phyloP scores from a whole-genome alignment of 78 protist species.

The Isochrysis galbana region DNA sequence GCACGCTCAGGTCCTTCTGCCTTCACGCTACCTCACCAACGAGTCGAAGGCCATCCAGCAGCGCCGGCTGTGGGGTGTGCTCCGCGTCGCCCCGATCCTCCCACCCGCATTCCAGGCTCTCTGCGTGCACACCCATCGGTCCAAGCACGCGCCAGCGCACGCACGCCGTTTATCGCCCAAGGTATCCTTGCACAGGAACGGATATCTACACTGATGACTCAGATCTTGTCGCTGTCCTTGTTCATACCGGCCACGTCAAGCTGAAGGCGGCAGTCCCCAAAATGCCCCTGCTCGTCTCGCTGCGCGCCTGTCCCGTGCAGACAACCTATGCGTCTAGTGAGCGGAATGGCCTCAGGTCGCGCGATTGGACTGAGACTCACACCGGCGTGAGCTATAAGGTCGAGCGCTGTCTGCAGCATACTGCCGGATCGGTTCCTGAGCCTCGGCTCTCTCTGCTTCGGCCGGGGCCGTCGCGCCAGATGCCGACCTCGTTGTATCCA shows the following conservation, averaged over 20 bases:
- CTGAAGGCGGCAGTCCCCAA: background rate
- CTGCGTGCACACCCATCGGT: background rate
- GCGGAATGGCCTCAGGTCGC: background rate
- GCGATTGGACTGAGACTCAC: background rate
- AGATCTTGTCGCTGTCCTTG: conserved; percentile 35
- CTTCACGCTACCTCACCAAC: background rate
- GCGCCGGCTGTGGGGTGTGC: conserved; percentile 30
- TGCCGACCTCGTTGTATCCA: background rate
- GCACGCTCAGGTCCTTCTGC: background rate
- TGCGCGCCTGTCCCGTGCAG: background rate
- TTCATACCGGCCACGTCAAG: background rate
- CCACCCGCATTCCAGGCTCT: background rate
- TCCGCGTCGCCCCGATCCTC: background rate
- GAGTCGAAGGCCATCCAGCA: background rate
- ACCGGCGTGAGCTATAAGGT: background rate
- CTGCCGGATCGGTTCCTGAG: background rate
- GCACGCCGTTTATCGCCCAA: no score
- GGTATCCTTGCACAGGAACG: conserved; percentile 29
- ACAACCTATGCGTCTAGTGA: background rate
- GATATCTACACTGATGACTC: conserved; percentile 34
- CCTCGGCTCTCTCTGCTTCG: background rate
- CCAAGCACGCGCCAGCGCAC: background rate
- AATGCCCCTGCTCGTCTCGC: background rate
- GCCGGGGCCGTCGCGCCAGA: conserved; percentile 1
- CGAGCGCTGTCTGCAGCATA: background rate